Percentiles rank a stretch among this genome's conserved stretches.
These are phyloP conservation scores for Achaetomium macrosporum DNA, from an alignment of 2,329 filamentous ascomycete species.

Conservation along the genomic window DNA sequence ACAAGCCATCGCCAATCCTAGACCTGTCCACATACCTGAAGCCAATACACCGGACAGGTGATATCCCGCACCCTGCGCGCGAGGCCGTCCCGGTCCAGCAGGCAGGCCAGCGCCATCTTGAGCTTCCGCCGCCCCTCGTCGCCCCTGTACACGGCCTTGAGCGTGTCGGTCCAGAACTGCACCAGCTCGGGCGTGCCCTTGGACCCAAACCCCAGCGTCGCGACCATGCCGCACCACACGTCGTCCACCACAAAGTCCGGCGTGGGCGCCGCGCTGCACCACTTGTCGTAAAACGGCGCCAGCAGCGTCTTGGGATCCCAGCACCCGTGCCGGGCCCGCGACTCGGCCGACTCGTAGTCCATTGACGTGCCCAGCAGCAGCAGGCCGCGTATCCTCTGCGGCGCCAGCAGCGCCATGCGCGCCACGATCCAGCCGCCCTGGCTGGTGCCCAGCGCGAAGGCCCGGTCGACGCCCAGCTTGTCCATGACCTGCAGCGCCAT, in stretches of 20 bases:
- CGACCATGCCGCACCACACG: conserved; percentile 41
- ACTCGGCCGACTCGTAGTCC: conserved; percentile 45
- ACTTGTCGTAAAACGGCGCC: conserved; percentile 38
- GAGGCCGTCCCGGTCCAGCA: conserved; percentile 44
- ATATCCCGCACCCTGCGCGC: conserved; percentile 41
- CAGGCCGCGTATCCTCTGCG: conserved; percentile 41
- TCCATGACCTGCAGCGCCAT: conserved; percentile 53
- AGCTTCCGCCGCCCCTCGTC: conserved; percentile 46
- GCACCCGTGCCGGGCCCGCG: conserved; percentile 39
- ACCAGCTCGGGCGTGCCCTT: conserved; percentile 33
- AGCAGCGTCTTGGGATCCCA: conserved; percentile 43
- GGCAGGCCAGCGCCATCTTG: conserved; percentile 39
- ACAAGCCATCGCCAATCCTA: neutral
- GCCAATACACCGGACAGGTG: conserved; percentile 47
- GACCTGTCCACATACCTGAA: conserved; percentile 38
- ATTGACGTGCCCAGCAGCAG: conserved; percentile 46
- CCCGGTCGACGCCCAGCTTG: conserved; percentile 40
- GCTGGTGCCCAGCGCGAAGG: conserved; percentile 46
- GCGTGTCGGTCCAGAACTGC: conserved; percentile 41
- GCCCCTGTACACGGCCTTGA: conserved; percentile 43
- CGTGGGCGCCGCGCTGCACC: conserved; percentile 35
- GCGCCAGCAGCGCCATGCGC: conserved; percentile 46
- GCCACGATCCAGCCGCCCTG: conserved; percentile 48
- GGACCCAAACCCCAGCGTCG: conserved; percentile 41
- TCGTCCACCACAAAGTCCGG: conserved; percentile 44